Base-by-base conservation (phyloP, 2,329 filamentous ascomycete genomes). In the Cladorrhinum sp. region DNA sequence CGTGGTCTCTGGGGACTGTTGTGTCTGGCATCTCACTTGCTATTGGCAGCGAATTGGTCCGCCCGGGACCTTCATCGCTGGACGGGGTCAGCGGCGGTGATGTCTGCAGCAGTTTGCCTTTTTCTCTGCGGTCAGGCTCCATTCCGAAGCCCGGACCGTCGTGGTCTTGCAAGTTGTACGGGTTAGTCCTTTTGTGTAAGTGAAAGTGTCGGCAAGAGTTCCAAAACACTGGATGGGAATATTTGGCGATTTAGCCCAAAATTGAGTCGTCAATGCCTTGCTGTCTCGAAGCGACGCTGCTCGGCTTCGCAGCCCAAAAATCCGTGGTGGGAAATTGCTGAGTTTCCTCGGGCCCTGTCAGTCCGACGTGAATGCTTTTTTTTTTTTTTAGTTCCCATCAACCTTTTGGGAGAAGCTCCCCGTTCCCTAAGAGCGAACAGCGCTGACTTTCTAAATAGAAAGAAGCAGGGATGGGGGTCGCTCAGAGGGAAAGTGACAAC, bases 1-100 rank as follows among this genome's bases (percentile, higher is more conserved):
- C 85, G 65, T 78, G 76, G 7, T 73, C 71, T 61, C 64, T 62
- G 16, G 51, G 55, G 29, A 63, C 60, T 52, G 2, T 4, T 52
- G 2, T 4, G 16, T 59, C 65, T 23, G 63, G 59, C n/a, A 59
- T 54, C 50, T 64, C 64, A 16, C 64, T 38, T 12, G 57, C 54
- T 18, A 61, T 60, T 29, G 67, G 64, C 27, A 64, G 62, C 25
- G 63, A 57, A 49, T 60, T 64, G 54, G 62, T 55, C 54, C 48
- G 59, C 3, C 22, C 59, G 23, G 49, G 23, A 24, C 24, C 27
- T 50, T 50, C 59, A 61, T 66, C 60, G 54, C 25, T 55, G 10
- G 24, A 48, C 49, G 45, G 50, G n/a, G 50, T 50, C 41, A 55
- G 57, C 23, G 59, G 62, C 50, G 55, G 59, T 29, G 48, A 36